Conservation (phyloP, 805 yeast genomes). For the Ogataea naganishii region DNA sequence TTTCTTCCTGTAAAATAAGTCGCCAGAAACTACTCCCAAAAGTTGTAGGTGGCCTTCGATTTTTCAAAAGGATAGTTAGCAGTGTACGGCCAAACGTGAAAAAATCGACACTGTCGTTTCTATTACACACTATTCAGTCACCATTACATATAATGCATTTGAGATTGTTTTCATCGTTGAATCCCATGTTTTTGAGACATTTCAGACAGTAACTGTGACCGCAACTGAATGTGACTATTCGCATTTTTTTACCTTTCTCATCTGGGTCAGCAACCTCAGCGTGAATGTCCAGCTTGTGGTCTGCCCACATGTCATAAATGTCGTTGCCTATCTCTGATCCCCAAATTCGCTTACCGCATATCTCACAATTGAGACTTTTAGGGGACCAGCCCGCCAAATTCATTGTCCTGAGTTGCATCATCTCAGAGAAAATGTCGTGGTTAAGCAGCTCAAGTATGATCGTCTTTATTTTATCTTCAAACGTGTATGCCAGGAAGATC, state of each 20-base stretch:
- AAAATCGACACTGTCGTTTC: no score
- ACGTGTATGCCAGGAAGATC: conserved; percentile 52
- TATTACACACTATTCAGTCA: conserved; percentile 1
- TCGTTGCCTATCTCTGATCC: conserved; percentile 50
- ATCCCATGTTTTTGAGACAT: conserved; percentile 45
- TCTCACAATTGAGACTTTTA: conserved; percentile 50
- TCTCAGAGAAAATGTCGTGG: conserved; percentile 40
- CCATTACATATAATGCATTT: conserved; percentile 33
- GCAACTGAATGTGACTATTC: conserved; percentile 50
- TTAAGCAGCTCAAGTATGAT: conserved; percentile 48
- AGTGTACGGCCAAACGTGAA: no score
- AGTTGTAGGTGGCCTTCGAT: no score
- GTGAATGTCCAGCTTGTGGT: conserved; percentile 13
- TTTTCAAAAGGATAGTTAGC: no score
- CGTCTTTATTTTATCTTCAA: conserved; percentile 49
- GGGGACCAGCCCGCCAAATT: conserved; percentile 57
- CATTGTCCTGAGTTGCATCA: conserved; percentile 31
- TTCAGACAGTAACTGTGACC: conserved; percentile 55
- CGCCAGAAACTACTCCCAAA: no score
- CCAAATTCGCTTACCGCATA: conserved; percentile 69
- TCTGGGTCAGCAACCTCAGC: conserved; percentile 7
- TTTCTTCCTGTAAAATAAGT: no score
- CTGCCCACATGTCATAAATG: conserved; percentile 52
- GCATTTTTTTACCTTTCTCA: conserved; percentile 3
- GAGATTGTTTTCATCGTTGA: conserved; percentile 13